Conservation (phyloP, 2,329 filamentous ascomycete genomes). For the Alternaria burnsii region DNA sequence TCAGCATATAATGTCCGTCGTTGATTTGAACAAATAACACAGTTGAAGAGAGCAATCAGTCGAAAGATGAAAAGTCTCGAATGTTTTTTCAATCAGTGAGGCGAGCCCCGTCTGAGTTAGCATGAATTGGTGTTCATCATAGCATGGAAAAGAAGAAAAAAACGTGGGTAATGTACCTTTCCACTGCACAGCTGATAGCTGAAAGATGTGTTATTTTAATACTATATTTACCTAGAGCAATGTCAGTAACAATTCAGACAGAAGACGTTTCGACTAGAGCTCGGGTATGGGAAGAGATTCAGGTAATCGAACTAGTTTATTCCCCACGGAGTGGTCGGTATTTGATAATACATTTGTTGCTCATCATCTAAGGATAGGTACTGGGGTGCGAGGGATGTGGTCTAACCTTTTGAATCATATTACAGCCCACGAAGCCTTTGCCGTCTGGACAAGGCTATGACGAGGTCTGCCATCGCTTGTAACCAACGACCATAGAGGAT, state of each 20-base stretch:
- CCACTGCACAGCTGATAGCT: background rate
- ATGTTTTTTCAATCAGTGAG: conserved; percentile 47
- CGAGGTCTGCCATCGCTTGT: conserved; percentile 6
- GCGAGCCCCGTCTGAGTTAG: conserved; percentile 48
- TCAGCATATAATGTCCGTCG: conserved; percentile 13
- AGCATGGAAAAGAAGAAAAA: conserved; percentile 21
- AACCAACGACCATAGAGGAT: conserved; percentile 1
- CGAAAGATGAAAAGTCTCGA: conserved; percentile 53
- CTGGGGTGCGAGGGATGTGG: conserved; percentile 9
- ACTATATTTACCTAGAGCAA: conserved; percentile 11
- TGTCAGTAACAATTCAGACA: conserved; percentile 21
- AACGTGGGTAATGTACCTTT: conserved; percentile 22
- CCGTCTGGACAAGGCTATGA: background rate
- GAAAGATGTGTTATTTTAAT: background rate
- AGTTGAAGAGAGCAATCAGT: conserved; percentile 37
- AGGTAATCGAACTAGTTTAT: conserved; percentile 53
- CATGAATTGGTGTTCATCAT: conserved; percentile 52
- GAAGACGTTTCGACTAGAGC: conserved; percentile 2
- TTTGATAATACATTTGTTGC: conserved; percentile 52
- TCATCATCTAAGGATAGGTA: conserved; percentile 42
- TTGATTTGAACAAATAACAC: background rate
- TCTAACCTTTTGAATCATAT: conserved; percentile 25
- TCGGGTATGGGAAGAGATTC: conserved; percentile 30
- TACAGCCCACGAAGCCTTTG: conserved; percentile 28
- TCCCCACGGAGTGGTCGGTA: conserved; percentile 50